Evolutionary conservation across 495 filamentous ascomycete genomes (phyloP), one percentile per base, ranked within the genome.

Genomic region (Trichoderma reesei): DNA sequence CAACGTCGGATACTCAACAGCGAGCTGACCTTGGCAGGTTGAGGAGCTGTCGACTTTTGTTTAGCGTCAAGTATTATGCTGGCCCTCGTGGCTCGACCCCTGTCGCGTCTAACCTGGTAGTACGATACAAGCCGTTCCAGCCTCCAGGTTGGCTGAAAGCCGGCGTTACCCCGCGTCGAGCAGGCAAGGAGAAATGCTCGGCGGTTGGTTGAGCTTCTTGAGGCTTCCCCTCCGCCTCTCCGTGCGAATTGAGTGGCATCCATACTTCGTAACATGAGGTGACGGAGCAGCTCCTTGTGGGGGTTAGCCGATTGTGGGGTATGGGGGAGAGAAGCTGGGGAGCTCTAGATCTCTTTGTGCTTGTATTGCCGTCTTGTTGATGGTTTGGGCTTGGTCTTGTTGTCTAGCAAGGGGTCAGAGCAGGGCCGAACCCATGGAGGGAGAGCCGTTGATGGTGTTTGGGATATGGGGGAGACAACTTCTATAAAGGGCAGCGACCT

Each of bases 241-340:
- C 26, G 26, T 26, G 26, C 26, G 26, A 26, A 26, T 26, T 26
- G 26, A 26, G 26, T 26, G 26, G 26, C 26, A 26, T 26, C 26
- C 26, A 26, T 26, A 26, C 26, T 26, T 26, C 26, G 26, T 26
- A 26, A 26, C 26, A 26, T 26, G 26, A 26, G 26, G 26, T 26
- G 26, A 26, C 26, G 26, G 26, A 26, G 26, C 26, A 33, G 4
- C 14, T n/a, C 34, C 4, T 56, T 56, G 51, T 56, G 51, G 51
- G 51, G 51, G 51, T 56, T 56, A 56, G 51, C 51, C 51, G 51
- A 56, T 56, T 56, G 51, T 56, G 51, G 51, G 51, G 51, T 56
- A 56, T 56, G 51, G 51, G 51, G 51, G 34, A 26, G 26, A 26
- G 1, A 26, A 26, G 26, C 26, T 26, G 26, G 26, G 26, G 26